These are phyloP conservation scores for Sugiyamaella sp. DNA, from an alignment of 1,139 yeast species.

Conservation along the genomic window DNA sequence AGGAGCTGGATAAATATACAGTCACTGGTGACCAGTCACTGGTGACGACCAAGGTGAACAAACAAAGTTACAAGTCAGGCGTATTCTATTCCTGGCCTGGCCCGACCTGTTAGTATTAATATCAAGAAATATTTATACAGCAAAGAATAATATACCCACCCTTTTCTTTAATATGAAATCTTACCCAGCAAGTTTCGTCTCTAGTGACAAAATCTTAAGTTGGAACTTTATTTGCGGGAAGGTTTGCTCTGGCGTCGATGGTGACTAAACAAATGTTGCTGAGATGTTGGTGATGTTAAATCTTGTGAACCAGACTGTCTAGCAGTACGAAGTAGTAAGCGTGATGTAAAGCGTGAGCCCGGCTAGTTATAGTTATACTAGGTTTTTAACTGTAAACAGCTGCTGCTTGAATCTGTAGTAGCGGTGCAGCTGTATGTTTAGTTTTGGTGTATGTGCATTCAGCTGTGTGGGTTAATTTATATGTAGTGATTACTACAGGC, in stretches of 20 bases:
- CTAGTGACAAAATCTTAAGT: background rate
- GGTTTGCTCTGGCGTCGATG: background rate
- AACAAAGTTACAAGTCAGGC: background rate
- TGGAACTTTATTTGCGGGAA: background rate
- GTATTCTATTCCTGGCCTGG: too few species aligned
- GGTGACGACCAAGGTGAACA: too few species aligned
- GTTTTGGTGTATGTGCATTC: background rate
- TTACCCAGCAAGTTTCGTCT: background rate
- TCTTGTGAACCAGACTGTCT: background rate
- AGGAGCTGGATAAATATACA: too few species aligned
- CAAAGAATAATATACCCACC: slow-evolving; percentile 1
- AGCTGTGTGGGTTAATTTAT: background rate
- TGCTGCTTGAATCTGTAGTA: too few species aligned
- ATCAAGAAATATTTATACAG: background rate
- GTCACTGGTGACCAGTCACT: too few species aligned
- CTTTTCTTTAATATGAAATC: background rate
- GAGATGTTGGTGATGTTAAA: background rate
- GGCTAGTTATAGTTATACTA: background rate
- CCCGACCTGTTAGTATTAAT: background rate
- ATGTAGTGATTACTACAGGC: background rate
- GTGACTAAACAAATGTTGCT: background rate
- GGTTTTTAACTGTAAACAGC: background rate
- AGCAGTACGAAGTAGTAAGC: background rate
- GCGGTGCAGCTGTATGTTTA: background rate
- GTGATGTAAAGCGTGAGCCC: slow-evolving; percentile 3